These are phyloP conservation scores for Myochromella boudieri DNA, from an alignment of 768 basidiomycete genomes.

Conservation along the genomic window DNA sequence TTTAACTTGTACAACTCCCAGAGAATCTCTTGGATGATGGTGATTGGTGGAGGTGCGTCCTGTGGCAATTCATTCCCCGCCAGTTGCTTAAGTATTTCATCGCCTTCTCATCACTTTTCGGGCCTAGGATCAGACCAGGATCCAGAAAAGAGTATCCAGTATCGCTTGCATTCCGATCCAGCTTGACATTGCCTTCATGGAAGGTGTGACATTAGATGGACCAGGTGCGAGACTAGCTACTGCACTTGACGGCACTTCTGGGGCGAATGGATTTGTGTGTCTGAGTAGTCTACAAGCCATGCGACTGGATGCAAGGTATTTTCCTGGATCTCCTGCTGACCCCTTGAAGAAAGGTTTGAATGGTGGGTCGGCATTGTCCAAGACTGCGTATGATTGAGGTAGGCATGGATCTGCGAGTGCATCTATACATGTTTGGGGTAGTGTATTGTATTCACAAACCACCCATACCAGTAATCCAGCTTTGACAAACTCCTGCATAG, in stretches of 20 bases:
- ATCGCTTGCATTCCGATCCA: background rate
- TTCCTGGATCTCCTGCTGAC: background rate
- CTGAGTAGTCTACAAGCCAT: background rate
- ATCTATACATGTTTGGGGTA: background rate
- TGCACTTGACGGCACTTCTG: no score
- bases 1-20: conserved; percentile 8
- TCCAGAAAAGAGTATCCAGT: conserved; percentile 4
- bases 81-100: background rate
- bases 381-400: background rate
- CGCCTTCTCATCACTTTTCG: background rate
- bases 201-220: background rate
- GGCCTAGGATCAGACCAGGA: background rate
- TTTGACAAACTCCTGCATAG: background rate
- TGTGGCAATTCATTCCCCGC: background rate
- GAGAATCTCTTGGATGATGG: conserved; percentile 2
- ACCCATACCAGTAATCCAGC: background rate
- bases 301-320: background rate
- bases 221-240: background rate
- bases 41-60: background rate
- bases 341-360: background rate
- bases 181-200: background rate
- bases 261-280: conserved; percentile 7
- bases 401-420: background rate
- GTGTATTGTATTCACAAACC: background rate
- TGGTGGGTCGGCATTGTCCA: background rate